These are phyloP conservation scores for Sporothrix globosa DNA, from an alignment of 2,329 filamentous ascomycete species.

Conservation along the genomic window DNA sequence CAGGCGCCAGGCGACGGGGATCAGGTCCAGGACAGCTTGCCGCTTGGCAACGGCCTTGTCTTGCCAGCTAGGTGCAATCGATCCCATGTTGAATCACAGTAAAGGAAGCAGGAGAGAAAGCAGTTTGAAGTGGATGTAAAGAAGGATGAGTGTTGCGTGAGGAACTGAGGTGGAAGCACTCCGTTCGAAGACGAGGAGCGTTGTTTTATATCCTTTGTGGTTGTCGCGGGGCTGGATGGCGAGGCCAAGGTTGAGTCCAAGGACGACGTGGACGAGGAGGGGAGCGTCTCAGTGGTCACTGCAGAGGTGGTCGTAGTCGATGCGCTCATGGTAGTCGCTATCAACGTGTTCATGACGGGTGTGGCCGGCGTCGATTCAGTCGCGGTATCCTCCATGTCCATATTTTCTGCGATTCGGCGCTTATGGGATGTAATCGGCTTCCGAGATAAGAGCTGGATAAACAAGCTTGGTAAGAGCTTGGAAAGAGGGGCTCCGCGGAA, in stretches of 20 bases:
- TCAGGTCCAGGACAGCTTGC: constrained; percentile 30
- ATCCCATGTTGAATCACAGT: constrained; percentile 27
- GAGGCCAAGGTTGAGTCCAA: background rate
- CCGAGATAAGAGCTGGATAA: background rate
- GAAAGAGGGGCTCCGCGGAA: constrained; percentile 1
- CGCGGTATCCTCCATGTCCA: constrained; percentile 12
- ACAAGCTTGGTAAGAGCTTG: too few species aligned
- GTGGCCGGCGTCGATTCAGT: background rate
- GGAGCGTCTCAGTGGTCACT: background rate
- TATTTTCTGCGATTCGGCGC: background rate
- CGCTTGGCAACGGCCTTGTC: constrained; percentile 30
- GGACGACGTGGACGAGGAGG: constrained; percentile 1
- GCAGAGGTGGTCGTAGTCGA: background rate
- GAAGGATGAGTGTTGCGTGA: constrained; percentile 6
- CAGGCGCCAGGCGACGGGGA: constrained; percentile 27
- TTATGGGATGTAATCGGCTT: background rate
- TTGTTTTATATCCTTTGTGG: constrained; percentile 16
- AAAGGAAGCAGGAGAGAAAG: background rate
- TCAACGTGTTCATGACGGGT: background rate
- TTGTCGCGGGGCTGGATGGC: background rate
- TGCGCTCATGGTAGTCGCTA: background rate
- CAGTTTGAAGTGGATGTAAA: background rate
- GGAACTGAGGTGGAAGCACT: constrained; percentile 3
- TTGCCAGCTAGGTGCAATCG: constrained; percentile 27
- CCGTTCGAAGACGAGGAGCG: background rate